phyloP scores from a whole-genome alignment of 2,329 filamentous ascomycete genomes.

The Sclerotinia trifoliorum region DNA sequence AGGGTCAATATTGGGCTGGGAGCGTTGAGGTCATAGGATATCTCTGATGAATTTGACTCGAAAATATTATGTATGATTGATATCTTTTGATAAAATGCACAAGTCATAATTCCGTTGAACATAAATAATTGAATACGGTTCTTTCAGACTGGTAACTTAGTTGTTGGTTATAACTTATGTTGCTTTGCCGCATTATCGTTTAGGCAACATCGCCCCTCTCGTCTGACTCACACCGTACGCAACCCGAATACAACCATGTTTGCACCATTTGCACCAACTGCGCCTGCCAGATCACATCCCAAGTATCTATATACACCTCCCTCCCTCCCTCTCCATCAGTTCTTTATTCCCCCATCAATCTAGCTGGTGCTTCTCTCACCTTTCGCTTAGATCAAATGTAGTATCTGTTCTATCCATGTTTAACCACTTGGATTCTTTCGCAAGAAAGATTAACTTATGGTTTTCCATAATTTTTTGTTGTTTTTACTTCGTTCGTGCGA shows the following conservation, averaged over 20 bases:
- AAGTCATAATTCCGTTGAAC: conserved; percentile 6
- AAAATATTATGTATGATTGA: conserved; percentile 19
- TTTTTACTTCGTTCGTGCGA: background rate
- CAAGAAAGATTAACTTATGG: background rate
- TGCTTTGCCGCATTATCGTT: background rate
- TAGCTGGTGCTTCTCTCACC: conserved; percentile 46
- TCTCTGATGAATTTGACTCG: conserved; percentile 1
- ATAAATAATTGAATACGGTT: background rate
- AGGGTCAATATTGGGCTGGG: conserved; percentile 19
- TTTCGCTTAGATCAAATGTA: conserved; percentile 59
- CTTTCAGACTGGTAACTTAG: no score
- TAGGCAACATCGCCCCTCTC: background rate
- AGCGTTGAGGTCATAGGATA: conserved; percentile 15
- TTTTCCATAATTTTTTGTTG: background rate
- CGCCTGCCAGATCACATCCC: conserved; percentile 21
- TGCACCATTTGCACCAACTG: background rate
- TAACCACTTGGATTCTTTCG: conserved; percentile 63
- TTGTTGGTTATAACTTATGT: background rate
- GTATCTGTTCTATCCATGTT: conserved; percentile 70
- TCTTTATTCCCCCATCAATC: conserved; percentile 28
- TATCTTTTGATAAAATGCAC: conserved; percentile 5
- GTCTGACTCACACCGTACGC: background rate
- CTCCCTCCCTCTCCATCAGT: conserved; percentile 15
- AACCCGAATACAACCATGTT: conserved; percentile 1
- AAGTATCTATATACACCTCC: conserved; percentile 5